A percentile compares a stretch with the other conserved stretches of the same genome.
Evolutionary conservation across 2,329 filamentous ascomycete genomes (phyloP).

Genomic region (Pseudogymnoascus sp.): DNA sequence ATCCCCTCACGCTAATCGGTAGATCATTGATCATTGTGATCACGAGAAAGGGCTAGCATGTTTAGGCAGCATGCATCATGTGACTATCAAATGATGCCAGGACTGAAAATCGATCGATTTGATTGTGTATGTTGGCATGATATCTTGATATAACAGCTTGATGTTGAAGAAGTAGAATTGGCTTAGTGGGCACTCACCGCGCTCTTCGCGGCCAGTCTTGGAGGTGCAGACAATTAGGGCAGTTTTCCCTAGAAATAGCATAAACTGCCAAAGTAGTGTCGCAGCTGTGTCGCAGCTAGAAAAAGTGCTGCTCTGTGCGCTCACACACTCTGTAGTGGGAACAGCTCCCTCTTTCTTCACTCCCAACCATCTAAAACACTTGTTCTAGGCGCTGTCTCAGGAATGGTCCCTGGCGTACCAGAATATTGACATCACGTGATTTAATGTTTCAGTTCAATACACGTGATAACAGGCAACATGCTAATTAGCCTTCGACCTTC

Average conservation of each 20-base stretch:
- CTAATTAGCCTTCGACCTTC: neutral
- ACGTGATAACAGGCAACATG: neutral
- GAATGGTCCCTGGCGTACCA: neutral
- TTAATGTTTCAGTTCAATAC: neutral
- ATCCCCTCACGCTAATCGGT: neutral
- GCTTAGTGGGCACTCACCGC: neutral
- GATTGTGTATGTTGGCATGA: neutral
- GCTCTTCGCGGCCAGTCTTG: neutral
- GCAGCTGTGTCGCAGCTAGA: neutral
- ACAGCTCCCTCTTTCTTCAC: neutral
- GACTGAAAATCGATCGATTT: neutral
- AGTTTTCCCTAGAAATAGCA: neutral
- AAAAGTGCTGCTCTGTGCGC: neutral
- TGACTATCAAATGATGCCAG: neutral
- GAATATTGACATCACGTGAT: neutral
- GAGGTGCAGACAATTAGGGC: neutral
- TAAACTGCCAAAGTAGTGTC: neutral
- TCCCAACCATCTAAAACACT: neutral
- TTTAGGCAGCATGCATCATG: neutral
- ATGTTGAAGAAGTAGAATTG: neutral
- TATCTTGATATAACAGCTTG: neutral
- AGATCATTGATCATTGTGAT: neutral
- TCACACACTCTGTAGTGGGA: neutral
- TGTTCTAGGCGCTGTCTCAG: conserved; percentile 4
- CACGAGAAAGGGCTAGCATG: neutral